Conservation (phyloP, 2,329 filamentous ascomycete species). For the Fonsecaea multimorphosa region DNA sequence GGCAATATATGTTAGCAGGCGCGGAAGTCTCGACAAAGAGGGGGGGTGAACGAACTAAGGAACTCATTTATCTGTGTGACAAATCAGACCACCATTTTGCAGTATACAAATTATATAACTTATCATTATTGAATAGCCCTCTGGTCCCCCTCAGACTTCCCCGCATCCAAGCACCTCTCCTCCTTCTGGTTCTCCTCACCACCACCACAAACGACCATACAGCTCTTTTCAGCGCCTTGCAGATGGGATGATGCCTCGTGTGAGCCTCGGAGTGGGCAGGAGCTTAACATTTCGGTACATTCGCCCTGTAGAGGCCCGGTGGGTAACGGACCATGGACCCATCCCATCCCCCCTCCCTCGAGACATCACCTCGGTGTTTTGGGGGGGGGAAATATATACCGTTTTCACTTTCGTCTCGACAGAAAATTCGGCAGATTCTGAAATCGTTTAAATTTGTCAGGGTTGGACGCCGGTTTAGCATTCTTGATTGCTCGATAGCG, state of each 20-base stretch:
- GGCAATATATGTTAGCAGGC: too few relatives aligned
- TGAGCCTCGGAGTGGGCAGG: background rate
- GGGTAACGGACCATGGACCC: too few relatives aligned
- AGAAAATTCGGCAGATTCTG: background rate
- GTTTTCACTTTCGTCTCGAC: background rate
- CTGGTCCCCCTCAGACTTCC: background rate
- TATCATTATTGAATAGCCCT: background rate
- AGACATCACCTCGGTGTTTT: background rate
- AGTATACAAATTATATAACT: background rate
- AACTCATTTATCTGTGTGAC: conserved; percentile 31
- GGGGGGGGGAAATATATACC: background rate
- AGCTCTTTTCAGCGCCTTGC: background rate
- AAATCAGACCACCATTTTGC: conserved; percentile 20
- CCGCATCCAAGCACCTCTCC: background rate
- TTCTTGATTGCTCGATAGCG: background rate
- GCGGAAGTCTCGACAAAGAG: too few relatives aligned
- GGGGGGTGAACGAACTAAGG: too few relatives aligned
- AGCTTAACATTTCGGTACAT: background rate
- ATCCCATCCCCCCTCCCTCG: background rate
- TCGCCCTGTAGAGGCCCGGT: too few relatives aligned
- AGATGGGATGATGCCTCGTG: background rate
- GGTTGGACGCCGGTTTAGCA: too few relatives aligned
- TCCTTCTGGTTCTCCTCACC: background rate
- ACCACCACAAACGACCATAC: background rate
- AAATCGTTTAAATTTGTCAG: too few relatives aligned